Evolutionary conservation across 208 protist genomes (phyloP).

Genomic region (Blechomonas ayalai): DNA sequence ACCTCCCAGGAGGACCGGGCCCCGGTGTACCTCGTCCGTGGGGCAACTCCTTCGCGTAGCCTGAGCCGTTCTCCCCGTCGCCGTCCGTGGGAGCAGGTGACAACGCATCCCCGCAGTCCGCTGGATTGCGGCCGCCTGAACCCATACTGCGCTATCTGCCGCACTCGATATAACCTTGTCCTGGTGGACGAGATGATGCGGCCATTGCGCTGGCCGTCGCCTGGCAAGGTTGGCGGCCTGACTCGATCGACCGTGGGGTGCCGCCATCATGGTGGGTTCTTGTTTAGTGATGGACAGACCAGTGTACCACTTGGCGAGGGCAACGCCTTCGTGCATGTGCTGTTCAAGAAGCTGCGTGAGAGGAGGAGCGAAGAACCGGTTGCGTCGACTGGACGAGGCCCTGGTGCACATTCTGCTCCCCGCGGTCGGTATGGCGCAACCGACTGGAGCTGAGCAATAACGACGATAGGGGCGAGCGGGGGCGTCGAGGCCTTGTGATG

Average conservation of each 20-base stretch:
- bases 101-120: conserved; percentile 18
- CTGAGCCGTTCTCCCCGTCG: not conserved
- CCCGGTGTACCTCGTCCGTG: conserved; percentile 16
- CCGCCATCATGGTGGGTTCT: conserved; percentile 28
- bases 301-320: too few species aligned
- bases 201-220: conserved; percentile 34
- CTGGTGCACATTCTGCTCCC: too few species aligned
- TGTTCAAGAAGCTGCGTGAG: too few species aligned
- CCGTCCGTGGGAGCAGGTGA: not conserved
- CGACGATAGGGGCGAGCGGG: too few species aligned
- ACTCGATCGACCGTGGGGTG: conserved; percentile 28
- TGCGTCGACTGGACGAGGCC: too few species aligned
- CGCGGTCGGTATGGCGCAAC: too few species aligned
- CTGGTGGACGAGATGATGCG: conserved; percentile 61
- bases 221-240: conserved; percentile 12
- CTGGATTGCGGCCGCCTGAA: conserved; percentile 69
- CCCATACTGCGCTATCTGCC: conserved; percentile 75
- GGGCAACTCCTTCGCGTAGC: too few species aligned
- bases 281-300: conserved; percentile 21
- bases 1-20: conserved; percentile 2
- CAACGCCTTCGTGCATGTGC: too few species aligned
- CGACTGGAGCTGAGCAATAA: too few species aligned
- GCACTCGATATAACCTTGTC: conserved; percentile 60
- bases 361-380: too few species aligned
- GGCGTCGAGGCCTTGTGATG: too few species aligned